Conservation (phyloP, 2,329 filamentous ascomycete genomes). For the Trichoderma koningiopsis region DNA sequence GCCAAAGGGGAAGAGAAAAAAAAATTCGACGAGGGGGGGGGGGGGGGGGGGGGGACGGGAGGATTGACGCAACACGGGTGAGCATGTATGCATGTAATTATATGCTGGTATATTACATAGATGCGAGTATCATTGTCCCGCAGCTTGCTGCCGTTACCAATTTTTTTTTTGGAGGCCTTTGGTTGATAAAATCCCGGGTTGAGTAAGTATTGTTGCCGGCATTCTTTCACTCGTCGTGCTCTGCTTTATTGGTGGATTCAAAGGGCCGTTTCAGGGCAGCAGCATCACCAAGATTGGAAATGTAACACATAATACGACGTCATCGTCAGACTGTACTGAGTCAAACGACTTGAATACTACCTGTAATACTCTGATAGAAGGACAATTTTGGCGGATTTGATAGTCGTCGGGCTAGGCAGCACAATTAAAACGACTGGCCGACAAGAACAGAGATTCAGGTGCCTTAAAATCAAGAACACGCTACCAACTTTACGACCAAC, state of each 20-base stretch:
- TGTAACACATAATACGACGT: background rate
- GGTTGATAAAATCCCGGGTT: background rate
- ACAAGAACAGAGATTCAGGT: background rate
- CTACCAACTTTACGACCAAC: background rate
- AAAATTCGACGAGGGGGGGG: background rate
- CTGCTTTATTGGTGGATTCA: background rate
- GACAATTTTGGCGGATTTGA: background rate
- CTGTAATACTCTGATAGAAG: background rate
- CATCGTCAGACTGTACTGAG: background rate
- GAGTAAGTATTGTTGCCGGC: background rate
- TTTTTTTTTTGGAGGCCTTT: background rate
- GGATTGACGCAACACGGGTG: background rate
- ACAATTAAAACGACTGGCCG: background rate
- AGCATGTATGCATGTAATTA: background rate
- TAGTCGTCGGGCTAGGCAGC: background rate
- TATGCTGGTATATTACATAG: background rate
- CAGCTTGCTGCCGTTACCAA: background rate
- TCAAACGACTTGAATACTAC: background rate
- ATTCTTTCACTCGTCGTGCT: background rate
- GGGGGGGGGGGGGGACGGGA: background rate
- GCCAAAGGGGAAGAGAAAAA: background rate
- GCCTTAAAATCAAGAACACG: background rate
- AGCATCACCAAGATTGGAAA: background rate
- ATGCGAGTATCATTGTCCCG: background rate
- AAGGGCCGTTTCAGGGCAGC: background rate